Conservation (phyloP, 495 filamentous ascomycete genomes). For the Thermothielavioides terrestris region DNA sequence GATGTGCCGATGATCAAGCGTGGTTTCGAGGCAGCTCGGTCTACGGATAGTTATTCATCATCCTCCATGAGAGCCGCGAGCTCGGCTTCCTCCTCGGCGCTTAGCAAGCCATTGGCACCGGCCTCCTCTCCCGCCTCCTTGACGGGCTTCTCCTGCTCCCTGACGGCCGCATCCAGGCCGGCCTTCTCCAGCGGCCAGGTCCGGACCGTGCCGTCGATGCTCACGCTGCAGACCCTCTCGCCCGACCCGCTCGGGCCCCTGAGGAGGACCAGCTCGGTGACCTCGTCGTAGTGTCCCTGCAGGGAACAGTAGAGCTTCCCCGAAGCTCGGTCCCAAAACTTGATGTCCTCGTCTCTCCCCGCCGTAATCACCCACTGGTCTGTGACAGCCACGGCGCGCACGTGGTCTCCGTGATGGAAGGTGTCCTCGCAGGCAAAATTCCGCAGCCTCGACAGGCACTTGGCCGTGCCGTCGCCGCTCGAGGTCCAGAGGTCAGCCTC, state of each 20-base stretch:
- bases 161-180: conserved; percentile 52
- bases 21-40: no score
- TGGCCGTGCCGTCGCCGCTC: conserved; percentile 74
- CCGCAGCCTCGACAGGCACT: conserved; percentile 58
- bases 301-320: conserved; percentile 71
- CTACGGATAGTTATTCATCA: conserved; percentile 34
- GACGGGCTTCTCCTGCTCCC: conserved; percentile 43
- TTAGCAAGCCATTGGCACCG: conserved; percentile 44
- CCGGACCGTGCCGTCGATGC: conserved; percentile 82
- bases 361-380: conserved; percentile 82
- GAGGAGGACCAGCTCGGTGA: conserved; percentile 67
- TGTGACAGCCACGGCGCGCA: conserved; percentile 66
- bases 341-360: conserved; percentile 83
- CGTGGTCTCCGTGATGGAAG: conserved; percentile 78
- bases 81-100: conserved; percentile 77
- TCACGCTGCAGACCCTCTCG: conserved; percentile 59
- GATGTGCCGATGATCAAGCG: no score
- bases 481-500: conserved; percentile 85
- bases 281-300: conserved; percentile 84
- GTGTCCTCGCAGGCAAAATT: conserved; percentile 62
- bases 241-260: conserved; percentile 27
- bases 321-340: conserved; percentile 70
- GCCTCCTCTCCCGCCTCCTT: conserved; percentile 36
- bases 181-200: conserved; percentile 62
- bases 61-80: conserved; percentile 83